A percentile compares a stretch with the other conserved stretches of the same genome.
Conservation (phyloP, 352 stramenopile species). For the Globisporangium paddicum region DNA sequence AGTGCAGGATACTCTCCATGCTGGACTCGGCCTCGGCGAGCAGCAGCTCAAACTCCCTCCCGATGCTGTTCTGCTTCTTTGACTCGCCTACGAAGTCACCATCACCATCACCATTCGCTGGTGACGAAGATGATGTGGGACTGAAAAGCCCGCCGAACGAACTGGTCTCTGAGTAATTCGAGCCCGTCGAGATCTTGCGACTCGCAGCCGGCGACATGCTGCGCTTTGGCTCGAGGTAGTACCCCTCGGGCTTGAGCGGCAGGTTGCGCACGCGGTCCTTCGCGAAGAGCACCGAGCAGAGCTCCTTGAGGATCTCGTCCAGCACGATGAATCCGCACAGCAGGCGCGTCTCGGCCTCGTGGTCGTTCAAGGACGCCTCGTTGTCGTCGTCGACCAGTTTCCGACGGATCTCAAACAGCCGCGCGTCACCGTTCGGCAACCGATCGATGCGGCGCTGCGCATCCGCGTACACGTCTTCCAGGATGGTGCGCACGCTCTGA, state of each 20-base stretch:
- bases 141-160: constrained; percentile 15
- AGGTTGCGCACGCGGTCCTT: constrained; percentile 67
- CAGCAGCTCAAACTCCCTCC: constrained; percentile 65
- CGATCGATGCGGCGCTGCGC: constrained; percentile 54
- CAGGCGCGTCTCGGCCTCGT: constrained; percentile 60
- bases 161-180: constrained; percentile 37
- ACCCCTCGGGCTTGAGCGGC: constrained; percentile 76
- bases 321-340: constrained; percentile 76
- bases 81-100: constrained; percentile 2
- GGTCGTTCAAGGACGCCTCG: constrained; percentile 47
- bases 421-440: constrained; percentile 41
- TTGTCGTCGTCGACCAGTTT: constrained; percentile 70
- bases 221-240: constrained; percentile 75
- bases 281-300: constrained; percentile 77
- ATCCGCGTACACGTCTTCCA: constrained; percentile 77
- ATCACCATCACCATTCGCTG: constrained; percentile 4
- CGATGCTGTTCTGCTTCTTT: constrained; percentile 36
- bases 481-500: constrained; percentile 62
- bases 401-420: constrained; percentile 49
- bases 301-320: constrained; percentile 83
- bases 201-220: constrained; percentile 21
- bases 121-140: constrained; percentile 9
- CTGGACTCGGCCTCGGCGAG: constrained; percentile 68
- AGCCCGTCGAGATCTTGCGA: constrained; percentile 22
- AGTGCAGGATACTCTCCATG: constrained; percentile 39